Evolutionary conservation across 148 eudicot genomes (phyloP), one percentile per base, ranked within the genome.

Genomic region (Amaranthus palmeri): DNA sequence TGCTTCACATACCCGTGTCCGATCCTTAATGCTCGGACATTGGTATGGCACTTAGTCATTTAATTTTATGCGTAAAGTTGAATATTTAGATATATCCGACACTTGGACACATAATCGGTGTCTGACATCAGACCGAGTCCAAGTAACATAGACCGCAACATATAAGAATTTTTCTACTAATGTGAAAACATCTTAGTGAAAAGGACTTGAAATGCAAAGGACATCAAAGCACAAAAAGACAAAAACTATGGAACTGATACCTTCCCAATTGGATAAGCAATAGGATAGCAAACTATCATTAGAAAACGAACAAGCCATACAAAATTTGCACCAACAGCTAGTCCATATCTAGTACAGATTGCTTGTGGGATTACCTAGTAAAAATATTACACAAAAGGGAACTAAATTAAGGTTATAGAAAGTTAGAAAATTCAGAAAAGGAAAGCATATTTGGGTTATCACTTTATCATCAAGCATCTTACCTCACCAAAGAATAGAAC

Each of bases 401-500:
- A 42, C 44, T 14, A 61, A 69, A 49, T 14, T 61, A 70, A 8
- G 11, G 5, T 15, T 8, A 40, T 42, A 0, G 42, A 17, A 43
- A 43, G 9, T 25, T 61, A 72, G 18, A 40, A 4, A 40, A 51
- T n/a, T 10, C 12, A 46, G 4, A 36, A 47, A 11, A 36, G 36
- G 36, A 14, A 54, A n/a, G 3, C 13, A 56, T n/a, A 4, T 14
- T 4, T 3, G 46, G 46, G 36, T 18, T 10, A 17, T 45, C 15
- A 10, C 61, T 7, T 10, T n/a, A 72, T 59, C 48, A 47, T 55
- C 17, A 71, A 56, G 42, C 61, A 47, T 43, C 41, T 25, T 78
- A 93, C 98, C 96, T 93, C 98, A 63, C 98, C 98, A 57, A 93
- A 93, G 81, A 85, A 83, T 48, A 93, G 84, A 70, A 93, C 95